Evolutionary conservation across 2,329 filamentous ascomycete genomes (phyloP).

Genomic region (Alternaria sp.): DNA sequence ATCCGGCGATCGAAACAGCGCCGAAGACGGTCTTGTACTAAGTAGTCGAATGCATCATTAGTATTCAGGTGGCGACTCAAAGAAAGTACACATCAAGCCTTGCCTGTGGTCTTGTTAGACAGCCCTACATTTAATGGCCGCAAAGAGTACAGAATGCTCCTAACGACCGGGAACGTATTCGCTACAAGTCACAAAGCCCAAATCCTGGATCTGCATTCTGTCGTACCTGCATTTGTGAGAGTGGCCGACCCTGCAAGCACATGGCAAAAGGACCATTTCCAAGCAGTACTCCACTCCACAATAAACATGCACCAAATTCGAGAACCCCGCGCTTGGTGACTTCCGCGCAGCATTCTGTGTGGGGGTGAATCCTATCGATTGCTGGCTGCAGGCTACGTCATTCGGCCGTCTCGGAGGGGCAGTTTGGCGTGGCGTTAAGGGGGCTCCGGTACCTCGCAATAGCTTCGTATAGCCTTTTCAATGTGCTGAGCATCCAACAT

Average conservation of each 20-base stretch:
- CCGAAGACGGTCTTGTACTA: neutral
- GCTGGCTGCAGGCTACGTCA: constrained; percentile 15
- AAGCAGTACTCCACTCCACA: constrained; percentile 7
- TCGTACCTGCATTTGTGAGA: constrained; percentile 24
- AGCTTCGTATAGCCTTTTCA: constrained; percentile 85
- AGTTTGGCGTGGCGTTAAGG: neutral
- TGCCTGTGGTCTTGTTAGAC: neutral
- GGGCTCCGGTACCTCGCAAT: constrained; percentile 19
- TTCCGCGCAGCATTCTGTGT: constrained; percentile 97
- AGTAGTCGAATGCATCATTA: neutral
- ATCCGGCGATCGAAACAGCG: neutral
- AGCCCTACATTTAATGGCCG: too few species aligned
- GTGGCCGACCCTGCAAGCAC: constrained; percentile 17
- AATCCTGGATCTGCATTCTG: constrained; percentile 13
- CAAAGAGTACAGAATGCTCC: neutral
- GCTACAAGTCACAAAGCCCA: constrained; percentile 7
- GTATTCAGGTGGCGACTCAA: neutral
- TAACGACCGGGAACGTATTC: neutral
- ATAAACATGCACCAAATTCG: neutral
- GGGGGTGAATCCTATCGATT: constrained; percentile 71
- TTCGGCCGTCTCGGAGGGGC: constrained; percentile 49
- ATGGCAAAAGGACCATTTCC: constrained; percentile 1
- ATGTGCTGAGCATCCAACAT: constrained; percentile 50
- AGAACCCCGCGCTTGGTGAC: constrained; percentile 78
- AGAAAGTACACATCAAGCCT: neutral